Percentiles rank a stretch among this genome's conserved stretches.
Conservation (phyloP, 495 filamentous ascomycete species). For the Penicillium goetzii region DNA sequence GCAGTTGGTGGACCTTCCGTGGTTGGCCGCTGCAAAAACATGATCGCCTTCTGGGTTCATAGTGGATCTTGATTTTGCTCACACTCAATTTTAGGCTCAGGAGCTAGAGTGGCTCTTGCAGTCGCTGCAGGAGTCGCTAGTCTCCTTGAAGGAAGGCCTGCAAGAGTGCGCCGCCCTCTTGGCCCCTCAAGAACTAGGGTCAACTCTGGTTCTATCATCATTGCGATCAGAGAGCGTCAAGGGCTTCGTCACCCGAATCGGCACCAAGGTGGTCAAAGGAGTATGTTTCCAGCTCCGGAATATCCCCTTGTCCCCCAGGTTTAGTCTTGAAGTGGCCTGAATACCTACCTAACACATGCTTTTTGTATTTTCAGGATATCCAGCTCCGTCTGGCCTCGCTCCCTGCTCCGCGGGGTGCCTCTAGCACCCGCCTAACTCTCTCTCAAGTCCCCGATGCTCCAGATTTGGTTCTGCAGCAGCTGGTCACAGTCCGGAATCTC, state of each 20-base stretch:
- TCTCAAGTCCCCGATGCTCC: constrained; percentile 53
- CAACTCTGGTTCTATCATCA: constrained; percentile 87
- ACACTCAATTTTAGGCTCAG: constrained; percentile 53
- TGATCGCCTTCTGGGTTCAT: constrained; percentile 19
- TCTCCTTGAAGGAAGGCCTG: constrained; percentile 78
- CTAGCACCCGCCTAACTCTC: constrained; percentile 59
- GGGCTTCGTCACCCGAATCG: constrained; percentile 83
- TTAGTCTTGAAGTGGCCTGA: neutral
- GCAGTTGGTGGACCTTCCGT: constrained; percentile 16
- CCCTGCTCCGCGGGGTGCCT: constrained; percentile 47
- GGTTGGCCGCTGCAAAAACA: constrained; percentile 30
- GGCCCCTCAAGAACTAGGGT: constrained; percentile 77
- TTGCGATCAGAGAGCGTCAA: constrained; percentile 86
- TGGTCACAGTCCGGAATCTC: constrained; percentile 70
- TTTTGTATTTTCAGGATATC: constrained; percentile 47
- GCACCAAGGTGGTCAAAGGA: constrained; percentile 75
- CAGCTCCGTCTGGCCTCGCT: constrained; percentile 53
- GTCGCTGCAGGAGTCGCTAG: constrained; percentile 75
- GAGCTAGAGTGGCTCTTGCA: constrained; percentile 89
- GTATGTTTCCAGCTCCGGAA: constrained; percentile 48
- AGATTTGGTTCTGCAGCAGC: constrained; percentile 63
- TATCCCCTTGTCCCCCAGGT: neutral
- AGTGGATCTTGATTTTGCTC: constrained; percentile 35
- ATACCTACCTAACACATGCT: constrained; percentile 7
- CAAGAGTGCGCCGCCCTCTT: constrained; percentile 86